A percentile compares a stretch with the other conserved stretches of the same genome.
Conservation (phyloP, 371 early-diverging fungal species). For the Massospora cicadina region DNA sequence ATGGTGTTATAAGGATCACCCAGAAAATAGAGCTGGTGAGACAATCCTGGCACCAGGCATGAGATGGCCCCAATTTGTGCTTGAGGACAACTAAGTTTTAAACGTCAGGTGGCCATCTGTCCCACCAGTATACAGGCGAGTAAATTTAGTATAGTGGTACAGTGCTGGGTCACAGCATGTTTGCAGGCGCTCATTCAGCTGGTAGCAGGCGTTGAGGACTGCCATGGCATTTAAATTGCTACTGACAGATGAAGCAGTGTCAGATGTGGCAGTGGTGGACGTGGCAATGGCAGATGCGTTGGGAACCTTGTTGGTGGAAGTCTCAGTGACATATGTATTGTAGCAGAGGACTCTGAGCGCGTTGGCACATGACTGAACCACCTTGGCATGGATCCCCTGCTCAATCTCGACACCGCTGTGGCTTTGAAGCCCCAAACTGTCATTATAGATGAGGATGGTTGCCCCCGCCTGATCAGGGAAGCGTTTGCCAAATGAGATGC, state of each 20-base stretch:
- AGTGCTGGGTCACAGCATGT: conserved; percentile 38
- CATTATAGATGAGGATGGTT: conserved; percentile 57
- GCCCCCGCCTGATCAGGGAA: conserved; percentile 61
- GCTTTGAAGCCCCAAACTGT: conserved; percentile 50
- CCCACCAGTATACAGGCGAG: conserved; percentile 23
- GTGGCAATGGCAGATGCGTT: conserved; percentile 59
- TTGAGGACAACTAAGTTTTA: no score
- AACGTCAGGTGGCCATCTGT: no score
- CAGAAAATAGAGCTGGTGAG: no score
- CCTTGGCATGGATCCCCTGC: conserved; percentile 64
- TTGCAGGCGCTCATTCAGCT: conserved; percentile 36
- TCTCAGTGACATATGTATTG: conserved; percentile 46
- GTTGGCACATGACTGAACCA: conserved; percentile 52
- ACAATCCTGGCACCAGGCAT: no score
- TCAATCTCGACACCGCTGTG: conserved; percentile 78
- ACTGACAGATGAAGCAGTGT: no score
- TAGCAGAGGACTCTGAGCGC: conserved; percentile 37
- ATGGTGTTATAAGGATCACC: no score
- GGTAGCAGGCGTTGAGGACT: conserved; percentile 44
- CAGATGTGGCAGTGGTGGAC: no score
- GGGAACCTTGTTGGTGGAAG: conserved; percentile 45
- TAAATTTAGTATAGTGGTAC: no score
- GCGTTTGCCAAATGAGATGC: conserved; percentile 40
- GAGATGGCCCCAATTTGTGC: no score
- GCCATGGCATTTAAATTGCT: conserved; percentile 63